Conservation (phyloP, 495 filamentous ascomycete species). For the Daldinia concentrica region DNA sequence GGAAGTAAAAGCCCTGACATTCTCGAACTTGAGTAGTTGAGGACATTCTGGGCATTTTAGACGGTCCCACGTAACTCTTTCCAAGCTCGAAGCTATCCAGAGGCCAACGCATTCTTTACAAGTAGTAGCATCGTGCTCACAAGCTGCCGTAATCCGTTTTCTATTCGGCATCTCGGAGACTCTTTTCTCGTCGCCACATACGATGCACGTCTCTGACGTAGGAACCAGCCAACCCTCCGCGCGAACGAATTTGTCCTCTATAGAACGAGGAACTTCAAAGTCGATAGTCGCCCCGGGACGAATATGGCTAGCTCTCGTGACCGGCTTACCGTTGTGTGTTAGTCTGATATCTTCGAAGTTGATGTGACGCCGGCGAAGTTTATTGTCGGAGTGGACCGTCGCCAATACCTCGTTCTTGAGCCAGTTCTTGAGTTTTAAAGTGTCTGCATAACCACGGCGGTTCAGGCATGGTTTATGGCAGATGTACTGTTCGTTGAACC, state of each 20-base stretch:
- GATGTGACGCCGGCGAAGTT: conserved; percentile 24
- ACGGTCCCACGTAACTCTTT: conserved; percentile 46
- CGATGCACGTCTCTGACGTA: conserved; percentile 45
- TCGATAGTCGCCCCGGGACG: conserved; percentile 44
- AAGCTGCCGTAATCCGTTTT: conserved; percentile 44
- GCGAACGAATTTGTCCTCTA: conserved; percentile 44
- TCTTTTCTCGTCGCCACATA: conserved; percentile 52
- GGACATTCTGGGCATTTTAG: conserved; percentile 55
- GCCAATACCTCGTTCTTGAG: conserved; percentile 26
- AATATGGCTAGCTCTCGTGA: conserved; percentile 31
- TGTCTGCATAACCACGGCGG: conserved; percentile 29
- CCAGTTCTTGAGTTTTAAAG: conserved; percentile 34
- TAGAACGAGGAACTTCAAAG: conserved; percentile 45
- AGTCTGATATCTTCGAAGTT: conserved; percentile 41
- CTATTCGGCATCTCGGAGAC: conserved; percentile 47
- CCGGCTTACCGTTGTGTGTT: conserved; percentile 17
- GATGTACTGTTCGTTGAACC: conserved; percentile 48
- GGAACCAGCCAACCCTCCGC: conserved; percentile 51
- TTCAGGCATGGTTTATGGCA: conserved; percentile 42
- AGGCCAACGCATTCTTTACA: conserved; percentile 51
- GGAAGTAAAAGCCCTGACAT: conserved; percentile 47
- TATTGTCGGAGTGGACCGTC: conserved; percentile 5
- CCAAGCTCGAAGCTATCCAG: conserved; percentile 49
- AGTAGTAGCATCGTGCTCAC: conserved; percentile 46
- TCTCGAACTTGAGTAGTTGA: conserved; percentile 46